Conservation (phyloP, 2,329 filamentous ascomycete genomes). For the Venturia asperata region DNA sequence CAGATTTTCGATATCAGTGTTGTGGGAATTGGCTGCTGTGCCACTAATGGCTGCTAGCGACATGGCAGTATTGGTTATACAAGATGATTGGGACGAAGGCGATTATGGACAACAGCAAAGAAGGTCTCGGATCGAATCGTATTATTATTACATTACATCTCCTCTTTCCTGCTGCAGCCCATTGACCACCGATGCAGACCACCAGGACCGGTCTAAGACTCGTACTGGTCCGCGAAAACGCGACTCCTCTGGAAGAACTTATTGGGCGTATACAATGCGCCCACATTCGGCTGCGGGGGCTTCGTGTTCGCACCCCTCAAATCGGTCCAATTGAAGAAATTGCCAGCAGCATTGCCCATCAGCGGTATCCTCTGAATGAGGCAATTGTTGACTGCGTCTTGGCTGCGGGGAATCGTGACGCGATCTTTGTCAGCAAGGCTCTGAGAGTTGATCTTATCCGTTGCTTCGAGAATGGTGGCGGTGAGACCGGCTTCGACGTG, state of each 20-base stretch:
- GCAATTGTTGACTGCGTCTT: slow-evolving; percentile 55
- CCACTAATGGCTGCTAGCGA: not conserved
- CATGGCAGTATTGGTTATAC: too few species aligned
- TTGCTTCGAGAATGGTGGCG: slow-evolving; percentile 46
- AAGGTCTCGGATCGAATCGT: not conserved
- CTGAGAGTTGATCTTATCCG: slow-evolving; percentile 48
- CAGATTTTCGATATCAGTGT: not conserved
- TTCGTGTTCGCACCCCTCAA: slow-evolving; percentile 15
- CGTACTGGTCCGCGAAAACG: not conserved
- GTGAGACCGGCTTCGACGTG: slow-evolving; percentile 47
- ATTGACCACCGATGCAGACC: not conserved
- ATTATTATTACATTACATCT: slow-evolving; percentile 3
- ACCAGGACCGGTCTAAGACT: not conserved
- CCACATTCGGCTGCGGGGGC: not conserved
- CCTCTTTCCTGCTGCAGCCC: not conserved
- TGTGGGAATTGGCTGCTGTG: too few species aligned
- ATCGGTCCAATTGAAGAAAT: slow-evolving; percentile 45
- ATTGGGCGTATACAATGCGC: not conserved
- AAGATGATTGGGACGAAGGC: too few species aligned
- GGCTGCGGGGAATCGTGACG: slow-evolving; percentile 36
- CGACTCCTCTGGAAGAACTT: not conserved
- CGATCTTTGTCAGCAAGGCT: slow-evolving; percentile 37
- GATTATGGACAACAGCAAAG: not conserved
- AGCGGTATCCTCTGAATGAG: slow-evolving; percentile 44
- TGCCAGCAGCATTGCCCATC: slow-evolving; percentile 67